These are phyloP conservation scores for Lachancea mirantina DNA, from an alignment of 805 yeast species.

Conservation along the genomic window DNA sequence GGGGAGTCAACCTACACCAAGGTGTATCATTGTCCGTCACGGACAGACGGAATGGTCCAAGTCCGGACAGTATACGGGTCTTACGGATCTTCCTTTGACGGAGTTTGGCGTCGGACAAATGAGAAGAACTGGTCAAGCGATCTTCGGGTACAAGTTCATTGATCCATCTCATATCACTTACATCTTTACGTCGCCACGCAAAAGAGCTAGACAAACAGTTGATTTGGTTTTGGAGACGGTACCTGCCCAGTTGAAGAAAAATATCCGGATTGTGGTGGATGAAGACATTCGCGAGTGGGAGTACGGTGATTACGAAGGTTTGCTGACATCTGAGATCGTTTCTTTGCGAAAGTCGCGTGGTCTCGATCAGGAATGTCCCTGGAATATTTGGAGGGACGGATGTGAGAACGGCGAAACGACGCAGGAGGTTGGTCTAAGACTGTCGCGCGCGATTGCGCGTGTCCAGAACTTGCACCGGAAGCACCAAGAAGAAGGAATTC, in stretches of 20 bases:
- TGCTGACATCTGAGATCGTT: constrained; percentile 58
- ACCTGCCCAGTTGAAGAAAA: constrained; percentile 35
- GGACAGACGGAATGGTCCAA: constrained; percentile 96
- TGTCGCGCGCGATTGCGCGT: constrained; percentile 61
- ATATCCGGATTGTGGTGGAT: constrained; percentile 43
- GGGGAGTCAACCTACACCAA: constrained; percentile 43
- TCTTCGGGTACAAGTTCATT: constrained; percentile 54
- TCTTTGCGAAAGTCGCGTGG: constrained; percentile 55
- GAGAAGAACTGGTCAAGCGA: constrained; percentile 59
- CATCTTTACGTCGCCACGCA: constrained; percentile 75
- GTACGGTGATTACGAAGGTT: constrained; percentile 93
- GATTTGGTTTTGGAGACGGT: constrained; percentile 51
- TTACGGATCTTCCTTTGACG: constrained; percentile 76
- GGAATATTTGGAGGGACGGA: constrained; percentile 90
- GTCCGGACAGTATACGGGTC: constrained; percentile 85
- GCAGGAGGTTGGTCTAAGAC: constrained; percentile 56
- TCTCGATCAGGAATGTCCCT: constrained; percentile 40
- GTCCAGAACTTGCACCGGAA: constrained; percentile 53
- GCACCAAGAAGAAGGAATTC: constrained; percentile 42
- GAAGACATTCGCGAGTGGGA: constrained; percentile 90
- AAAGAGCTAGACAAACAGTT: constrained; percentile 69
- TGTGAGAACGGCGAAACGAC: constrained; percentile 85
- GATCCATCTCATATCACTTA: constrained; percentile 56
- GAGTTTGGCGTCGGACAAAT: constrained; percentile 72
- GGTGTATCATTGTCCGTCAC: constrained; percentile 69